These are phyloP conservation scores for Parathielavia appendiculata DNA, from an alignment of 495 filamentous ascomycete species.

Conservation along the genomic window DNA sequence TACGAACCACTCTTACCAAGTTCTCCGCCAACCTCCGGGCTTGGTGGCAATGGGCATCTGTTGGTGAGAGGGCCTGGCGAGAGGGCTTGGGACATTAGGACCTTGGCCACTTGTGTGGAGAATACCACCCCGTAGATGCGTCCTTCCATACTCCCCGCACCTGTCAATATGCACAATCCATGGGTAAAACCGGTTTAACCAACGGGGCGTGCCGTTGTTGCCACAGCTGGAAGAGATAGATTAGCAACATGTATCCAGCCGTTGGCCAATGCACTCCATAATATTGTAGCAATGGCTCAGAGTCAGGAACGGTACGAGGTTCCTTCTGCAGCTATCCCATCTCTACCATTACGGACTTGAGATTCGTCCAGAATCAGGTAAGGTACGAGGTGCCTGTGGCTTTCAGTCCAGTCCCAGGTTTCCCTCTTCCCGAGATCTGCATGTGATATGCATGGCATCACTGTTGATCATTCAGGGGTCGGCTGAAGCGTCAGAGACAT, in stretches of 20 bases:
- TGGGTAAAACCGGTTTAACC: slow-evolving; percentile 1
- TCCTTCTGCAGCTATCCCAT: background rate
- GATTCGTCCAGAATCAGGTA: background rate
- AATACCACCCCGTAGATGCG: background rate
- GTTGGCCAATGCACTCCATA: background rate
- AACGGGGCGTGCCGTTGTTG: background rate
- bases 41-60: too few relatives aligned
- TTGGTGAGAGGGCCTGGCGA: too few relatives aligned
- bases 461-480: slow-evolving; percentile 1
- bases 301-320: background rate
- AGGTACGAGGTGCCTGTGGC: background rate
- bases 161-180: background rate
- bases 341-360: background rate
- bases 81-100: too few relatives aligned
- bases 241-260: background rate
- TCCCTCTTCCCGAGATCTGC: background rate
- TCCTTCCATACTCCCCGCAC: background rate
- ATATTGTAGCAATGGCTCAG: background rate
- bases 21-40: too few relatives aligned
- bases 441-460: too few relatives aligned
- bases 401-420: background rate
- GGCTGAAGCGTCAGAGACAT: background rate
- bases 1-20: too few relatives aligned
- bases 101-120: too few relatives aligned
- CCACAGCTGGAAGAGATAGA: background rate